Conservation (phyloP, 2,329 filamentous ascomycete species). For the Dactylellina haptotyla region DNA sequence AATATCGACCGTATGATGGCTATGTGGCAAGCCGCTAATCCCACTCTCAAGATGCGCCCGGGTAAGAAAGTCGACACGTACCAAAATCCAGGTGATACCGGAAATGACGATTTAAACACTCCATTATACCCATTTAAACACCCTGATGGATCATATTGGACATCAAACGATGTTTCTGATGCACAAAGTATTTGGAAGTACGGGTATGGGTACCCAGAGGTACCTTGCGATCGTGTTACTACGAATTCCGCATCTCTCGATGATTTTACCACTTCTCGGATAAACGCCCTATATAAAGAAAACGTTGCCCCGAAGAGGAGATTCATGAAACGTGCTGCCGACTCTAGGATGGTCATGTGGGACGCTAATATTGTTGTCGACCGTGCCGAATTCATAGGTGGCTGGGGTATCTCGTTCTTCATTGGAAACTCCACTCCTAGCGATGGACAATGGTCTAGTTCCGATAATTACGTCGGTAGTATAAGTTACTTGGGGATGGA, state of each 20-base stretch:
- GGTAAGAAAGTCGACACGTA: not conserved
- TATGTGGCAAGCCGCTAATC: slow-evolving; percentile 58
- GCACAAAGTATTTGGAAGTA: slow-evolving; percentile 52
- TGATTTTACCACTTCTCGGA: slow-evolving; percentile 32
- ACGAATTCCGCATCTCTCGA: slow-evolving; percentile 11
- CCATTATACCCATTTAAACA: slow-evolving; percentile 56
- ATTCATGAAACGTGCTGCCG: not conserved
- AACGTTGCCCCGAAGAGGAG: not conserved
- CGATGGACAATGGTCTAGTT: not conserved
- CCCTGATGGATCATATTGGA: slow-evolving; percentile 47
- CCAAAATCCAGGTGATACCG: not conserved
- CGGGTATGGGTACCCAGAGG: slow-evolving; percentile 56
- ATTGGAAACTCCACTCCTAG: slow-evolving; percentile 6
- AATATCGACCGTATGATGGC: slow-evolving; percentile 57
- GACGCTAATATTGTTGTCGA: slow-evolving; percentile 54
- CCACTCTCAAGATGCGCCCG: slow-evolving; percentile 31
- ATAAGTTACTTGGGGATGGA: slow-evolving; percentile 5
- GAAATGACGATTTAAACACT: slow-evolving; percentile 48
- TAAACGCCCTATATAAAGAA: slow-evolving; percentile 53
- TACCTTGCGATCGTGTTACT: slow-evolving; percentile 33
- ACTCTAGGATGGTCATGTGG: slow-evolving; percentile 34
- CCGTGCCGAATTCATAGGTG: slow-evolving; percentile 47
- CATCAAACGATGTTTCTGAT: slow-evolving; percentile 49
- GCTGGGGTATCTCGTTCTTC: slow-evolving; percentile 22
- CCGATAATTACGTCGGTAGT: not conserved